Conservation (phyloP, 2,329 filamentous ascomycete species). For the Pezicula radicicola region DNA sequence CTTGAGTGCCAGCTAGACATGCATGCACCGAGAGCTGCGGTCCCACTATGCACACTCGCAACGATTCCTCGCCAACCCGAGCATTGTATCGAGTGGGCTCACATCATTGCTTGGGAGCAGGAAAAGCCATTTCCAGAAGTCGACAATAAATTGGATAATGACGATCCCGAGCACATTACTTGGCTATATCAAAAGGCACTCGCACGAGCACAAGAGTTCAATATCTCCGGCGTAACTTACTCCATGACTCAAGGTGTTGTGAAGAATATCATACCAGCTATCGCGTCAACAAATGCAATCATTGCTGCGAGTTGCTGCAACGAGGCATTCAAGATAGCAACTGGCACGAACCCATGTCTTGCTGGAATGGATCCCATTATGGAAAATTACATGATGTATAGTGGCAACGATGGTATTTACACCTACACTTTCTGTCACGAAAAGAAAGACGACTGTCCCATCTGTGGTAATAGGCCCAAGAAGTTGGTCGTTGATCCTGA, state of each 20-base stretch:
- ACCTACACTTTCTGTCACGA: slow-evolving; percentile 97
- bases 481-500: slow-evolving; percentile 69
- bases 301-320: slow-evolving; percentile 95
- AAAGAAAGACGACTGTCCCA: slow-evolving; percentile 90
- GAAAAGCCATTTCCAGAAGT: slow-evolving; percentile 71
- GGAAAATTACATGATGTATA: slow-evolving; percentile 99
- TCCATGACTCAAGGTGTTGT: slow-evolving; percentile 95
- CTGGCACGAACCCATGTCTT: slow-evolving; percentile 75
- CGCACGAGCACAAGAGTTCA: slow-evolving; percentile 78
- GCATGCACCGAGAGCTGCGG: slow-evolving; percentile 95
- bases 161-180: slow-evolving; percentile 94
- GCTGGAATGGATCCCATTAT: slow-evolving; percentile 73
- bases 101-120: slow-evolving; percentile 95
- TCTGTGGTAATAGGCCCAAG: slow-evolving; percentile 82
- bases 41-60: slow-evolving; percentile 93
- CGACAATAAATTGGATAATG: slow-evolving; percentile 71
- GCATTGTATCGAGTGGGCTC: slow-evolving; percentile 98
- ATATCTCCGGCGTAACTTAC: slow-evolving; percentile 90
- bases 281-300: slow-evolving; percentile 96
- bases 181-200: slow-evolving; percentile 91
- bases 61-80: slow-evolving; percentile 96
- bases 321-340: slow-evolving; percentile 93
- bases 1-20: slow-evolving; percentile 99
- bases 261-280: slow-evolving; percentile 99
- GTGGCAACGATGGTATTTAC: slow-evolving; percentile 91